Evolutionary conservation across 345 rosid species (phyloP), one percentile per base, ranked within the genome.

Genomic region (Psidium friedrichsthalianum): DNA sequence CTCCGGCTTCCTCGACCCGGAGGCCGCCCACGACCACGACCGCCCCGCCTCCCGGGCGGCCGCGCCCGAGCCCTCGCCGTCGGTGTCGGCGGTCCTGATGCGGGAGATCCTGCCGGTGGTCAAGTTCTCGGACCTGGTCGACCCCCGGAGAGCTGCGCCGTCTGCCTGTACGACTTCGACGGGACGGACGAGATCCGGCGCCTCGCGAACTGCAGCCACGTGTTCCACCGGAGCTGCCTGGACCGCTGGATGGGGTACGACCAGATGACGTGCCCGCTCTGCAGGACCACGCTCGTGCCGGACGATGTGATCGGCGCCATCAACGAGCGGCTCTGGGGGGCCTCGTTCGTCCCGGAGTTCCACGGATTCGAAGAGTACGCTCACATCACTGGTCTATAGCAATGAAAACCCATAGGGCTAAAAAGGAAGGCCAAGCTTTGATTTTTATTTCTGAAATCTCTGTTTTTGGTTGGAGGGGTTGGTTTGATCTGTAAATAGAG

Each of bases 171-270:
- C 87, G 89, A 85, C 58, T 85, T 87, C 76, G 52, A 87, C 18
- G 64, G 64, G n/a, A 83, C 74, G 25, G 85, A 87, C 82, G 86
- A 87, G 83, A 83, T 53, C 58, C 69, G 86, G 20, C 83, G 51
- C 24, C 89, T 87, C 42, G 78, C 89, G 44, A 87, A 85, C 85
- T 87, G 89, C 89, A 55, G 86, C 83, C 89, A 87, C 82, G 86
- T 87, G 2, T 87, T 87, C 85, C 86, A 87, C 84, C 81, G 82
- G 21, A 12, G 83, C 55, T 87, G 89, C 83, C 69, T 87, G 61
- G 89, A 85, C 76, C 85, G 86, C 21, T 87, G 89, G 86, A 87
- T 87, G 57, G 74, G 86, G 7, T 87, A 87, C 85, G 86, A 74
- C 83, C 87, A 85, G 74, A 64, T 44, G 51, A 84, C 87, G 40